Evolutionary conservation across 495 filamentous ascomycete species (phyloP).

Genomic region (Neurospora tetrasperma): DNA sequence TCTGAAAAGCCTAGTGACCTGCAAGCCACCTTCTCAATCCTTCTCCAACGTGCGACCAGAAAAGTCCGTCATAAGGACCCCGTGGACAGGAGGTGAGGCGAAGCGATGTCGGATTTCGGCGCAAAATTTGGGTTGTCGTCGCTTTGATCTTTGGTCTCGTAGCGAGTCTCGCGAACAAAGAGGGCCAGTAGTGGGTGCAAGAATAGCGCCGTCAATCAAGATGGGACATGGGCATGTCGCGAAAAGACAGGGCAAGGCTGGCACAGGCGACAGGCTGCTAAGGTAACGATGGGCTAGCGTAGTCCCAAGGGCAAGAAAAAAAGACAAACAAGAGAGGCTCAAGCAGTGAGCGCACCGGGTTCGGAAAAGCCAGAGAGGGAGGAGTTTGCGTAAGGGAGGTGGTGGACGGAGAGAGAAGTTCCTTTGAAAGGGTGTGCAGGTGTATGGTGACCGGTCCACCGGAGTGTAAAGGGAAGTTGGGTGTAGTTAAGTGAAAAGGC

Average conservation of each 20-base stretch:
- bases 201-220: not conserved
- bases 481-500: not conserved
- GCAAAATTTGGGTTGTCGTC: not conserved
- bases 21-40: conserved; percentile 22
- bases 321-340: not conserved
- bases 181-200: not conserved
- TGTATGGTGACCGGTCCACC: conserved; percentile 25
- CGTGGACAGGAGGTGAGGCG: not conserved
- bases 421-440: conserved; percentile 3
- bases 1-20: conserved; percentile 11
- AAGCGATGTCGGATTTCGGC: not conserved
- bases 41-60: conserved; percentile 17
- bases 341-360: conserved; percentile 1
- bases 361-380: not conserved
- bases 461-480: conserved; percentile 17
- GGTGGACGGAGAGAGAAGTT: not conserved
- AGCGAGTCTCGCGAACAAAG: not conserved
- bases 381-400: conserved; percentile 7
- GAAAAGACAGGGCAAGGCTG: conserved; percentile 1
- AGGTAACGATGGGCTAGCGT: not conserved
- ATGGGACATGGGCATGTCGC: not conserved
- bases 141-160: not conserved
- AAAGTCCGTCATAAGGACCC: conserved; percentile 19
- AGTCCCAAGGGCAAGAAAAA: not conserved
- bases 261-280: not conserved